Evolutionary conservation across 805 yeast species (phyloP).

Genomic region (Phaffomyces thermotolerans): DNA sequence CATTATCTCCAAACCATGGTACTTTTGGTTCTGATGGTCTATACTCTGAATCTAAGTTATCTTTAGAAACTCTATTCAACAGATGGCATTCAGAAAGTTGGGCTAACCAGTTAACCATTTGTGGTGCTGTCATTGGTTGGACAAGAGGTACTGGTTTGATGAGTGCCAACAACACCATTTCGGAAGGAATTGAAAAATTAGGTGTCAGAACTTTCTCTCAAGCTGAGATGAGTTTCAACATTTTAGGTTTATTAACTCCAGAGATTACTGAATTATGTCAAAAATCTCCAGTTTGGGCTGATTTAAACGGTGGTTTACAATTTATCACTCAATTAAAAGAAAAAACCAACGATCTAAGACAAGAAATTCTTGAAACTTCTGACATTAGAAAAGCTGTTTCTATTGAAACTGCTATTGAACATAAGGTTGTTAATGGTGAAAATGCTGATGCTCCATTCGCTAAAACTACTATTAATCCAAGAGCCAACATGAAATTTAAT

Average conservation of each 20-base stretch:
- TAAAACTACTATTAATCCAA: slow-evolving; percentile 75
- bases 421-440: slow-evolving; percentile 75
- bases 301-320: slow-evolving; percentile 97
- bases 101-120: slow-evolving; percentile 87
- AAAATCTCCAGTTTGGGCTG: slow-evolving; percentile 93
- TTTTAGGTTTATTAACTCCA: slow-evolving; percentile 88
- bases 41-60: slow-evolving; percentile 94
- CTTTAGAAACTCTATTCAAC: slow-evolving; percentile 93
- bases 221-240: slow-evolving; percentile 98
- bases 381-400: slow-evolving; percentile 95
- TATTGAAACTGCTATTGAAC: slow-evolving; percentile 84
- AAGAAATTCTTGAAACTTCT: slow-evolving; percentile 66
- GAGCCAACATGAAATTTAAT: slow-evolving; percentile 88
- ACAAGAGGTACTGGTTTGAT: slow-evolving; percentile 99
- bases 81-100: slow-evolving; percentile 99
- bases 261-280: slow-evolving; percentile 81
- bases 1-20: slow-evolving; percentile 98
- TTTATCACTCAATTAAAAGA: slow-evolving; percentile 87
- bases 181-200: slow-evolving; percentile 91
- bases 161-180: slow-evolving; percentile 95
- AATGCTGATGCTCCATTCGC: slow-evolving; percentile 80
- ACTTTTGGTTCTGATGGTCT: slow-evolving; percentile 98
- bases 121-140: slow-evolving; percentile 99
- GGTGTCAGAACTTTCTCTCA: slow-evolving; percentile 99
- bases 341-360: slow-evolving; percentile 71